Percentiles rank a stretch among this genome's conserved stretches.
These are phyloP conservation scores for Myxozyma sirexii DNA, from an alignment of 805 yeast species.

Conservation along the genomic window DNA sequence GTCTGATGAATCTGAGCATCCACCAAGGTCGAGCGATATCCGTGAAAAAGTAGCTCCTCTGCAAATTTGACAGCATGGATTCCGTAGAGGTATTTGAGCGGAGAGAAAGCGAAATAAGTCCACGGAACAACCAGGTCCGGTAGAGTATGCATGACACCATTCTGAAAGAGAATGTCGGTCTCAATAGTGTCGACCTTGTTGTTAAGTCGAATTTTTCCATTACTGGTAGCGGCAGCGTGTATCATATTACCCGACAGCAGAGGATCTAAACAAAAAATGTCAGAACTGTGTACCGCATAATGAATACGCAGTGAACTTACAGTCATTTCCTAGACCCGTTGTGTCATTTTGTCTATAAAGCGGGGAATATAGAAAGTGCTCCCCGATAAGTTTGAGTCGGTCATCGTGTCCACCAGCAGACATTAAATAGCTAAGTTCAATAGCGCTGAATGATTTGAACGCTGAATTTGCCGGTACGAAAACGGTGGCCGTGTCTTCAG, in stretches of 20 bases:
- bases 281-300: not conserved
- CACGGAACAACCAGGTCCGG: conserved; percentile 23
- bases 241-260: conserved; percentile 19
- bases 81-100: conserved; percentile 29
- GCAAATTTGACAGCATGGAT: conserved; percentile 21
- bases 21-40: conserved; percentile 7
- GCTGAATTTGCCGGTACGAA: conserved; percentile 28
- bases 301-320: conserved; percentile 8
- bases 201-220: conserved; percentile 22
- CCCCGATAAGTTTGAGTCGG: conserved; percentile 24
- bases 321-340: conserved; percentile 17
- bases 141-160: conserved; percentile 29
- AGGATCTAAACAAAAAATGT: conserved; percentile 11
- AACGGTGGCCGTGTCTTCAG: conserved; percentile 30
- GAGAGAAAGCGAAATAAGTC: conserved; percentile 26
- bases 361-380: conserved; percentile 26
- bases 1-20: conserved; percentile 20
- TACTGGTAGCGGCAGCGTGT: conserved; percentile 2
- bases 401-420: conserved; percentile 28
- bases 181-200: conserved; percentile 15
- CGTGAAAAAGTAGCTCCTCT: conserved; percentile 26
- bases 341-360: conserved; percentile 32
- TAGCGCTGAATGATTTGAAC: conserved; percentile 21
- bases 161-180: conserved; percentile 25
- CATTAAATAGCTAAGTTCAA: conserved; percentile 27